Conservation (phyloP, 345 rosid species). For the Reutealis trisperma region DNA sequence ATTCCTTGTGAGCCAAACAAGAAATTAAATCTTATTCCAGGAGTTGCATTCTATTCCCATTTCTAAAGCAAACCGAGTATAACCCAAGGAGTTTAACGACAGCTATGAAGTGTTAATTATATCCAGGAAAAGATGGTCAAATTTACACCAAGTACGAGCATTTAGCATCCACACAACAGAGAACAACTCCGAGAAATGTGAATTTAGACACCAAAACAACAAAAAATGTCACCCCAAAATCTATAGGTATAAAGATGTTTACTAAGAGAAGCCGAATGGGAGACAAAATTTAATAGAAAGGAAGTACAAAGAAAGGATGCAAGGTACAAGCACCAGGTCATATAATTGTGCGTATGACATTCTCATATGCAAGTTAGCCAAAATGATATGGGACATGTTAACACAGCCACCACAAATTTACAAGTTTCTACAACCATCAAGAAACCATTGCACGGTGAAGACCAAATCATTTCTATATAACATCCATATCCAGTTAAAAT, state of each 20-base stretch:
- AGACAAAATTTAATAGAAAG: not conserved
- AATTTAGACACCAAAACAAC: not conserved
- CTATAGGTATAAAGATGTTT: not conserved
- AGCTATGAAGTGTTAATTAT: too few relatives aligned
- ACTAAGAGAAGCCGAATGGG: not conserved
- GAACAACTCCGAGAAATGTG: not conserved
- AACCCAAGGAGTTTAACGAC: too few relatives aligned
- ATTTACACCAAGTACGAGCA: too few relatives aligned
- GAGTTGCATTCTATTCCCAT: too few relatives aligned
- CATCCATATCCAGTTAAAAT: too few relatives aligned
- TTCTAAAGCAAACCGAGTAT: too few relatives aligned
- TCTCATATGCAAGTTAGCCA: not conserved
- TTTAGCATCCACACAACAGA: not conserved
- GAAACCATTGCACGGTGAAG: not conserved
- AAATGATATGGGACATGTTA: not conserved
- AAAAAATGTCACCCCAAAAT: not conserved
- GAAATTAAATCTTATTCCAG: too few relatives aligned
- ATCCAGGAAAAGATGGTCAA: too few relatives aligned
- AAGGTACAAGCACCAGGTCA: not conserved
- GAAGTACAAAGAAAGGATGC: not conserved
- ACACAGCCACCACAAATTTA: not conserved
- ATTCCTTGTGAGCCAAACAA: too few relatives aligned
- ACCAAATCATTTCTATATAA: too few relatives aligned
- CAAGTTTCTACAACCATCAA: not conserved
- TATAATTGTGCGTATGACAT: not conserved